phyloP scores from a whole-genome alignment of 805 yeast genomes.

The Candida taoyuanica region DNA sequence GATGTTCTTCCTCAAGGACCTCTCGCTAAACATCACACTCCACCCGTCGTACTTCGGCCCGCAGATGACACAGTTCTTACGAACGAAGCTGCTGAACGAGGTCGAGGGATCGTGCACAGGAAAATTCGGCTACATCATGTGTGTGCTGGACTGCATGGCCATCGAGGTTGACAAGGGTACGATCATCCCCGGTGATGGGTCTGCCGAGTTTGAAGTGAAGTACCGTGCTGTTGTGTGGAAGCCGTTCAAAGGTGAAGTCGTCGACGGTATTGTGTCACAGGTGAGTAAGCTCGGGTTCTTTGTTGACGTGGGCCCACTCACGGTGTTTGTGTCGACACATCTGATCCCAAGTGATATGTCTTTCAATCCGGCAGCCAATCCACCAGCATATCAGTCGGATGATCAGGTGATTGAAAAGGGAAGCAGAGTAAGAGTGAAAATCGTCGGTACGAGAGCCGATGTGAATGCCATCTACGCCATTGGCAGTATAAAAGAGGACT shows the following conservation, averaged over 20 bases:
- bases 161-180: slow-evolving; percentile 94
- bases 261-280: slow-evolving; percentile 91
- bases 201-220: slow-evolving; percentile 94
- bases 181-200: slow-evolving; percentile 85
- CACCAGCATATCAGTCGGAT: slow-evolving; percentile 95
- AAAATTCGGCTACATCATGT: slow-evolving; percentile 94
- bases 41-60: slow-evolving; percentile 99
- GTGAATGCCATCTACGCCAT: slow-evolving; percentile 96
- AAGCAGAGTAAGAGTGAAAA: slow-evolving; percentile 86
- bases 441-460: slow-evolving; percentile 96
- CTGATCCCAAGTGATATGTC: slow-evolving; percentile 91
- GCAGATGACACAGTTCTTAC: slow-evolving; percentile 89
- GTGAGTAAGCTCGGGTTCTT: slow-evolving; percentile 95
- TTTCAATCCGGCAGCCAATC: slow-evolving; percentile 92
- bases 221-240: slow-evolving; percentile 97
- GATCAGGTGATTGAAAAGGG: slow-evolving; percentile 96
- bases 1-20: slow-evolving; percentile 65
- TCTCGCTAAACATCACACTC: slow-evolving; percentile 84
- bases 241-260: slow-evolving; percentile 98
- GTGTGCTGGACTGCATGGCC: slow-evolving; percentile 91
- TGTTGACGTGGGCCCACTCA: slow-evolving; percentile 96
- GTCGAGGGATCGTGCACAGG: slow-evolving; percentile 99
- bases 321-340: slow-evolving; percentile 92
- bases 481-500: slow-evolving; percentile 97
- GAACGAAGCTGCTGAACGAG: slow-evolving; percentile 86